Base-by-base conservation (phyloP, 177 flowering plant species). In the Vitis hybrid region DNA sequence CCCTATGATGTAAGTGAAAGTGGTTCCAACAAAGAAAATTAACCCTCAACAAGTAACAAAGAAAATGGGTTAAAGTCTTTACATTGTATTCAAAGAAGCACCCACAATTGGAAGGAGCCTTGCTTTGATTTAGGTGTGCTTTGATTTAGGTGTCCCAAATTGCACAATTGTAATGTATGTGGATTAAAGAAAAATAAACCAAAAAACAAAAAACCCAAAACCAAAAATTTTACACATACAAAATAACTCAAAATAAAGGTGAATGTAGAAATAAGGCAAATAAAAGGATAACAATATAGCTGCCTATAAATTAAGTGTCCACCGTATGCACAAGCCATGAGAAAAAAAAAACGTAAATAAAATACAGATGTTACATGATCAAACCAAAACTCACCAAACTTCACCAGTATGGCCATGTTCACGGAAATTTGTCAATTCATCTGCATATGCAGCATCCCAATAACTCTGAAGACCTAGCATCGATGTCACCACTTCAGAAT, bases 401-500 rank as follows among this genome's bases (percentile, higher is more conserved):
- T 93, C 98, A 83, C 98, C 98, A 62, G 85, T 57, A 77, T 92
- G 97, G 62, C 97, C 98, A 83, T 92, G 97, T 68, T 90, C 98
- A 74, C 79, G 87, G 69, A 90, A 93, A 77, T 93, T 93, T 12
- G 91, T 77, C 74, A 93, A 69, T 72, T 93, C 98, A 75, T 86
- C 92, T 4, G 97, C 91, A 82, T 93, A 92, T 6, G 91, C 76
- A 52, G 96, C 66, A 80, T 93, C 97, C 98, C 98, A 93, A 48
- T 93, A 93, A 78, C 92, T 93, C 72, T 90, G 98, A 61, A 90
- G 83, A 52, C 98, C 98, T 66, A 92, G 76, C 87, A 89, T 74
- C 64, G 98, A 92, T 30, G 81, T 64, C 60, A 77, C 84, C 32
- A 79, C 84, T 66, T 93, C 98, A 65, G 83, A 82, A 77, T 90